These are phyloP conservation scores for Musa balbisiana DNA, from an alignment of 202 grass and related monocot species.

Conservation along the genomic window DNA sequence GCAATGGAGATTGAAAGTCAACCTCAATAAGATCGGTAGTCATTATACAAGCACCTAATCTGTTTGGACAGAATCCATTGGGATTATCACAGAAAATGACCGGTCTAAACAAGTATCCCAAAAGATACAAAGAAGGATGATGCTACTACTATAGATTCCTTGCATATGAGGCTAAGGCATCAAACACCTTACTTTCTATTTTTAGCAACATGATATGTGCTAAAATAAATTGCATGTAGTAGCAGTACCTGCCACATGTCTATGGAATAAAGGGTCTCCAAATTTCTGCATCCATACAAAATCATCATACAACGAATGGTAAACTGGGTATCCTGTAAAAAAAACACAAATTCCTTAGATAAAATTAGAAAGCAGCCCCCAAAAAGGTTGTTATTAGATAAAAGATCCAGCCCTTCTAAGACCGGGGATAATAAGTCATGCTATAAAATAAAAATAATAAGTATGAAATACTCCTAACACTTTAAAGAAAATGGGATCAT, in stretches of 20 bases:
- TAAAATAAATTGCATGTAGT: not conserved
- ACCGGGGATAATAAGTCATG: too few species aligned
- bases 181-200: not conserved
- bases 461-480: not conserved
- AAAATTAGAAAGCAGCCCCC: not conserved
- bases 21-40: too few species aligned
- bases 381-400: not conserved
- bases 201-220: too few species aligned
- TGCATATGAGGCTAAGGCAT: not conserved
- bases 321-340: slow-evolving; percentile 60
- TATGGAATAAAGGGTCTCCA: slow-evolving; percentile 68
- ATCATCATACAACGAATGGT: slow-evolving; percentile 88
- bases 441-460: not conserved
- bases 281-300: slow-evolving; percentile 86
- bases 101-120: too few species aligned
- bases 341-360: not conserved
- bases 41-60: too few species aligned
- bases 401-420: not conserved
- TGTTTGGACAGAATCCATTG: too few species aligned
- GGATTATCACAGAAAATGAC: too few species aligned
- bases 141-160: not conserved
- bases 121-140: not conserved
- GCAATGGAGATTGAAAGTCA: too few species aligned
- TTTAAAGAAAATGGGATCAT: not conserved
- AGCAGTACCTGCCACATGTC: slow-evolving; percentile 70